Base-by-base conservation (phyloP, 1,284 basidiomycete species). In the Inonotus obliquus region DNA sequence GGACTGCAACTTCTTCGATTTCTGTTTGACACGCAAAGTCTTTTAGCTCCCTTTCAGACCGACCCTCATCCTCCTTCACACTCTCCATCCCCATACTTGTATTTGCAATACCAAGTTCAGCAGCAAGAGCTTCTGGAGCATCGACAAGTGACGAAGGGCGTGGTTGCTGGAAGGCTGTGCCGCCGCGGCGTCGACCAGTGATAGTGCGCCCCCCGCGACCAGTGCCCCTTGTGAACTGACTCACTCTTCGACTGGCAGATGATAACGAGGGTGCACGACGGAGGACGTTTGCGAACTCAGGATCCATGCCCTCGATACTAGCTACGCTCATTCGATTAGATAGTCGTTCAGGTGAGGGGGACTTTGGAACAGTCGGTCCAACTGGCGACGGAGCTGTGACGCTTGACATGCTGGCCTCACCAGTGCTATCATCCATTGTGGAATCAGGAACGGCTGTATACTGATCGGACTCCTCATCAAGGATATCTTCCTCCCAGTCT, bases 251-350 rank as follows among this genome's bases (percentile, higher is more conserved):
- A 67, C 82, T 80, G 47, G 81, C 78, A 4, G 76, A 72, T 17
- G 80, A 75, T 49, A 79, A 76, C 9, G 86, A 86, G 0, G 81
- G n/a, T n/a, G n/a, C 78, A 32, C 83, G 82, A 61, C 81, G 81
- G 44, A 91, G 81, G 14, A 92, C 77, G 64, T 91, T 91, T 59
- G 90, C 89, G 69, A 91, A 93, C 0, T 76, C 80, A 10, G 91
- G 91, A 67, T 93, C 91, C 87, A 93, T 91, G 44, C 90, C 90
- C 57, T 93, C 91, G 10, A 92, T 77, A 66, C 87, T 91, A 1
- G 81, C 81, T 37, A 79, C 76, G 64, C 86, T 87, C 2, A 83
- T 23, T 70, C 72, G 51, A 72, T 70, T 17, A 73, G 76, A 79
- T 2, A 76, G 77, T 1, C 81, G 79, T 14, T 77, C 76, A 17